These are phyloP conservation scores for Solanum tarijense DNA, from an alignment of 257 asterid genomes.

Conservation along the genomic window DNA sequence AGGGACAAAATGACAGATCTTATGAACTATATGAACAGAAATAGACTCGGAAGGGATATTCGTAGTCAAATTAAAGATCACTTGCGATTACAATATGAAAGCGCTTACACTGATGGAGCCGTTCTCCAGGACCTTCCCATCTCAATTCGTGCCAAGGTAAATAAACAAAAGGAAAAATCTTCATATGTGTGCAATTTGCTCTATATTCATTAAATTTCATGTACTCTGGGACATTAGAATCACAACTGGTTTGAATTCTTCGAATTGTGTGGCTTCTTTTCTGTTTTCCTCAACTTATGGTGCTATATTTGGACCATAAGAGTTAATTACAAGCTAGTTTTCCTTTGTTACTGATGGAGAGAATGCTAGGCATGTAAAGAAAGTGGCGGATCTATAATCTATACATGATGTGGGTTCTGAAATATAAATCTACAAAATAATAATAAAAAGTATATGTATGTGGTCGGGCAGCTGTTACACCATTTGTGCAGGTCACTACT, in stretches of 20 bases:
- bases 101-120: constrained; percentile 63
- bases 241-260: background rate
- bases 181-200: background rate
- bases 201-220: background rate
- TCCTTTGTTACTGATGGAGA: background rate
- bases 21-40: constrained; percentile 70
- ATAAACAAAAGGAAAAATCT: background rate
- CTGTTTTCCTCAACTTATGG: background rate
- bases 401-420: background rate
- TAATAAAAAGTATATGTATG: background rate
- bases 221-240: background rate
- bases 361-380: background rate
- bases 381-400: background rate
- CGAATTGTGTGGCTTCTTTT: background rate
- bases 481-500: background rate
- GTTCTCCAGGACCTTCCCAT: constrained; percentile 84
- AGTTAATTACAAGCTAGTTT: background rate
- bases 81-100: constrained; percentile 83
- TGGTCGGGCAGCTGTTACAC: background rate
- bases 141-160: constrained; percentile 86
- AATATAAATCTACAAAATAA: background rate
- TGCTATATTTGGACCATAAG: background rate
- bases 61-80: constrained; percentile 87
- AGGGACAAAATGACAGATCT: constrained; percentile 90
- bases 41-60: constrained; percentile 59